Evolutionary conservation across 306 rosid genomes (phyloP), one percentile per base, ranked within the genome.

Genomic region (Biancaea sappan): DNA sequence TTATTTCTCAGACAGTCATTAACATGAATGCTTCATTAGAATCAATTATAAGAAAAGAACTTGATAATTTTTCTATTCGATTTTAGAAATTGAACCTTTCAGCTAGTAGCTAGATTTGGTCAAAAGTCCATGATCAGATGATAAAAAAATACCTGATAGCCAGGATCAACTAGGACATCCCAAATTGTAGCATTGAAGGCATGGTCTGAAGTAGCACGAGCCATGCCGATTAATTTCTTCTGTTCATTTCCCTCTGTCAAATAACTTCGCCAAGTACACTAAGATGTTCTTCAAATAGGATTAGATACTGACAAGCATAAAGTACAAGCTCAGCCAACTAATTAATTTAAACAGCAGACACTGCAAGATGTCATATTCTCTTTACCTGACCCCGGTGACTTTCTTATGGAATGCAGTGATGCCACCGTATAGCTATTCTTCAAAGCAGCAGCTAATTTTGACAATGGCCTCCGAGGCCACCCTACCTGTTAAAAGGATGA

Each of bases 181-280:
- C 99, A 92, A 64, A 94, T 94, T 66, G 99, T 94, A 57, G 99
- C 99, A 74, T 94, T 92, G 87, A 94, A 94, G 44, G 98, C 99
- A 79, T 94, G 98, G 82, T 94, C 99, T 38, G 99, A 94, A 10
- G 97, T 94, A 43, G 98, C 99, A 77, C 97, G 99, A 21, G 99
- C 97, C 96, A 94, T 86, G 79, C 99, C 99, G 75, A 94, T 92
- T 66, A 94, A 82, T 87, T 65, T 87, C 89, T 86, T 94, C 50
- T 80, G 86, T 59, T 79, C 90, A 84, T 77, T 77, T 84, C 87
- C 92, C 80, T 88, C 99, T 92, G 99, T 92, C 86, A 94, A 90
- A 92, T 86, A 90, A 94, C 99, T 92, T 94, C 91, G 82, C 96
- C 92, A 92, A 91, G 90, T 90, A 92, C 93, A 91, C 92, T 83